Evolutionary conservation across 2,329 filamentous ascomycete genomes (phyloP).

Genomic region (Colletotrichum simmondsii): DNA sequence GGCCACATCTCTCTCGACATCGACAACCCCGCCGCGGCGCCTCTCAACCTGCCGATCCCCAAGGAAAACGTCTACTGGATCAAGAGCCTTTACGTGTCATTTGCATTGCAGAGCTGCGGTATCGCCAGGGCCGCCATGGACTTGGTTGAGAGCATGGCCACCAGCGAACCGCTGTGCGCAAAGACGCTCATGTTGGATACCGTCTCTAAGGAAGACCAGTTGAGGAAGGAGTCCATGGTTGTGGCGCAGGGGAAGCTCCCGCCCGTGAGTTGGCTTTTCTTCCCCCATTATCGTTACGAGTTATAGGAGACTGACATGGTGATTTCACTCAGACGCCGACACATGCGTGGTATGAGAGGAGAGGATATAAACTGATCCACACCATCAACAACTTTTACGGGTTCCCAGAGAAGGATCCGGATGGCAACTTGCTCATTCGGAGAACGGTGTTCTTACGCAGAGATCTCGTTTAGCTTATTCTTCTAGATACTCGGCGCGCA

Average conservation of each 20-base stretch:
- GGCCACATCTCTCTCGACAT: constrained; percentile 45
- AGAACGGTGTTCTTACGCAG: constrained; percentile 21
- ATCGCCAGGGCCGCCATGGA: constrained; percentile 44
- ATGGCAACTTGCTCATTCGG: constrained; percentile 2
- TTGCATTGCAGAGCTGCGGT: constrained; percentile 39
- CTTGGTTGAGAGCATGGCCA: constrained; percentile 40
- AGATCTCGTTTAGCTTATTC: neutral
- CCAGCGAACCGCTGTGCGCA: constrained; percentile 39
- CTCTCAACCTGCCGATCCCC: constrained; percentile 36
- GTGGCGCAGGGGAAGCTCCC: neutral
- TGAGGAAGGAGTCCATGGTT: neutral
- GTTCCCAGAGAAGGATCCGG: constrained; percentile 3
- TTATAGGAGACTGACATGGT: neutral
- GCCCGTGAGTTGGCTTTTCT: neutral
- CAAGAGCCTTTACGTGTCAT: constrained; percentile 42
- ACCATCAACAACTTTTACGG: constrained; percentile 35
- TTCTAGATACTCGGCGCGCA: neutral
- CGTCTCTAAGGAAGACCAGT: constrained; percentile 37
- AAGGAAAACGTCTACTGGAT: constrained; percentile 41
- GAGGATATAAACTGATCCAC: constrained; percentile 41
- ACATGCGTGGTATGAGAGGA: constrained; percentile 43
- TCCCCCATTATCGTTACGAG: fast-evolving
- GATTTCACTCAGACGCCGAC: constrained; percentile 37
- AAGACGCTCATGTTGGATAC: constrained; percentile 41
- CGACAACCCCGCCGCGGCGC: constrained; percentile 17